These are phyloP conservation scores for Colletotrichum liaoningense DNA, from an alignment of 2,329 filamentous ascomycete genomes.

Conservation along the genomic window DNA sequence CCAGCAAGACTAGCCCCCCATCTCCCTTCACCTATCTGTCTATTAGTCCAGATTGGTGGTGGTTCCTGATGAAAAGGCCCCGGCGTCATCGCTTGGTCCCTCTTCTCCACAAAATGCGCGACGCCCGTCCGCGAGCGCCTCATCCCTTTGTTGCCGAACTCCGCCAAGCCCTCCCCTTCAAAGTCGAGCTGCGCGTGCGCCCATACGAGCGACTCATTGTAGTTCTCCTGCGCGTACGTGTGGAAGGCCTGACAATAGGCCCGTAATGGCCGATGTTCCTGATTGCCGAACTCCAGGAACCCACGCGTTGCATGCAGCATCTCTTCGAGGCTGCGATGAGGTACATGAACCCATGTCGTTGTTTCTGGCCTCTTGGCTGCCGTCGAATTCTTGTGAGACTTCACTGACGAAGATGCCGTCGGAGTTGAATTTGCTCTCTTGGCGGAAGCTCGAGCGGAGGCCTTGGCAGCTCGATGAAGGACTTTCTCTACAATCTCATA, in stretches of 20 bases:
- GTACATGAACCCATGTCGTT: not conserved
- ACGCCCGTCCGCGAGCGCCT: slow-evolving; percentile 30
- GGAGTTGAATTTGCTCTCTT: not conserved
- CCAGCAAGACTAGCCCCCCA: not conserved
- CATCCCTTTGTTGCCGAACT: slow-evolving; percentile 14
- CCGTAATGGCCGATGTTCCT: not conserved
- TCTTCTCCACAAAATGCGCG: slow-evolving; percentile 12
- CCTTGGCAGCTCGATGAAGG: not conserved
- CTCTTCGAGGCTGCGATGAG: slow-evolving; percentile 24
- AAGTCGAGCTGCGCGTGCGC: slow-evolving; percentile 12
- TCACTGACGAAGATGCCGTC: not conserved
- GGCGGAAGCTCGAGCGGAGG: not conserved
- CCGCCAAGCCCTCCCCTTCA: not conserved
- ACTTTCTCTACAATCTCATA: not conserved
- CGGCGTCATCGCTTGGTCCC: slow-evolving; percentile 25
- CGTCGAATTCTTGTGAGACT: not conserved
- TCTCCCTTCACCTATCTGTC: not conserved
- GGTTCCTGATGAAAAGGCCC: slow-evolving; percentile 7
- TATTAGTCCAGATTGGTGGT: not conserved
- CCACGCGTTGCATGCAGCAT: slow-evolving; percentile 12
- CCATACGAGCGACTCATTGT: slow-evolving; percentile 2
- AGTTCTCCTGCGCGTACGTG: not conserved
- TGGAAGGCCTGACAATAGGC: slow-evolving; percentile 10
- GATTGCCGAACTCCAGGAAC: not conserved
- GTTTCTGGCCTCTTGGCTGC: not conserved